These are phyloP conservation scores for Kodamaea hsintzibuensis DNA, from an alignment of 805 yeast species.

Conservation along the genomic window DNA sequence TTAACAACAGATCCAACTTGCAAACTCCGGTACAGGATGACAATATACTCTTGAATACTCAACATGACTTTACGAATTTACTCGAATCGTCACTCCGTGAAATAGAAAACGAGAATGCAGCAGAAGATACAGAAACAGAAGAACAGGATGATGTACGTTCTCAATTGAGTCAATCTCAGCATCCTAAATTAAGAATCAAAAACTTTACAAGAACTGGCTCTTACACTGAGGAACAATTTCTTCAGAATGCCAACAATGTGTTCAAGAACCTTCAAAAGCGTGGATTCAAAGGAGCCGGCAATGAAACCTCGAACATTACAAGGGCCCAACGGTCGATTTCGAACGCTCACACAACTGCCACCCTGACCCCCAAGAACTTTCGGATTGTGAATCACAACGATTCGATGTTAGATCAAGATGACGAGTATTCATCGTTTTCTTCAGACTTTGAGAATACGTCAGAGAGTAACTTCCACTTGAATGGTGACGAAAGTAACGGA, in stretches of 20 bases:
- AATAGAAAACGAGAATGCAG: not conserved
- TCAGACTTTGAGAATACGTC: slow-evolving; percentile 28
- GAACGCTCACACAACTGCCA: slow-evolving; percentile 28
- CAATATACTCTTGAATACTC: slow-evolving; percentile 2
- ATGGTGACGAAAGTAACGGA: slow-evolving; percentile 6
- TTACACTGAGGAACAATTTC: slow-evolving; percentile 37
- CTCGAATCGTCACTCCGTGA: not conserved
- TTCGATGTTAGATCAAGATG: slow-evolving; percentile 13
- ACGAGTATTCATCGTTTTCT: slow-evolving; percentile 33
- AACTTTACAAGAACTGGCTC: slow-evolving; percentile 31
- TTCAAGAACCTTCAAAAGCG: slow-evolving; percentile 40
- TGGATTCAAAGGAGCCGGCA: slow-evolving; percentile 21
- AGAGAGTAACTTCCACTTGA: slow-evolving; percentile 14
- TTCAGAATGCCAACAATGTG: slow-evolving; percentile 39
- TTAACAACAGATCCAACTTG: slow-evolving; percentile 18
- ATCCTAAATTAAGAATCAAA: slow-evolving; percentile 29
- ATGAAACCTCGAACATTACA: not conserved
- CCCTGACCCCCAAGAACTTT: slow-evolving; percentile 40
- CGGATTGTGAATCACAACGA: slow-evolving; percentile 14
- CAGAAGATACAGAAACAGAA: not conserved
- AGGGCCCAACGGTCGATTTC: slow-evolving; percentile 13
- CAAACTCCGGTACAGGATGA: slow-evolving; percentile 11
- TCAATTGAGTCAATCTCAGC: not conserved
- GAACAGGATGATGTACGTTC: not conserved
- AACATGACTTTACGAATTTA: not conserved